Base-by-base conservation (phyloP, 257 asterid genomes). In the Solanum rostratum region DNA sequence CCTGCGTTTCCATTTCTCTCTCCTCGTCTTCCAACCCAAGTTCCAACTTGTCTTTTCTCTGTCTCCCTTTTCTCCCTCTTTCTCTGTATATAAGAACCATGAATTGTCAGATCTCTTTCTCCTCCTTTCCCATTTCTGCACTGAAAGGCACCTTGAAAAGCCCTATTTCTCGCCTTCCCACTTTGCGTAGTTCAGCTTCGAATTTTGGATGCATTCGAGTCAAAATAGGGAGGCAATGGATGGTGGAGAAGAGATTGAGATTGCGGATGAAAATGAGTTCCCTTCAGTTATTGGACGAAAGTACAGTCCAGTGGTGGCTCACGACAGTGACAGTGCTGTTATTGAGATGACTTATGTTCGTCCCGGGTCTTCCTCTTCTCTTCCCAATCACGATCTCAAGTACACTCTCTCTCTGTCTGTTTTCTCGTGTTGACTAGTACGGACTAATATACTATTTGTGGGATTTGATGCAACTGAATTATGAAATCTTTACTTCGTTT, bases 291-390 rank as follows among this genome's bases (percentile, higher is more conserved):
- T 83, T 88, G 92, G 92, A 50, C 93, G 97, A 69, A 90, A 91
- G 89, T 93, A 93, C 89, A 87, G 90, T 68, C 95, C 97, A 22
- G 95, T 93, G 3, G 91, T 92, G 85, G 97, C 97, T 11, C 92
- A 93, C 71, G 94, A 93, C 41, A 49, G 24, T 83, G 80, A 87
- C 90, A 93, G 93, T 43, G 97, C 95, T 65, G 92, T 91, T 59
- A 85, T 92, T 14, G 95, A 93, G 91, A 93, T 93, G 94, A 88
- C 97, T 33, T 88, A 94, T 16, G 85, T 92, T 83, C 92, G 91
- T 86, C 97, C 93, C 15, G 82, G 79, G 24, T 88, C 94, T 83
- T 90, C 93, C 20, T 88, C 85, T 82, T 85, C 92, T 27, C 81
- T 80, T 24, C 81, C 83, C 45, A 33, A 52, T 50, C 87, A 84